These are phyloP conservation scores for Aspergillus bridgeri DNA, from an alignment of 495 filamentous ascomycete genomes.

Conservation along the genomic window DNA sequence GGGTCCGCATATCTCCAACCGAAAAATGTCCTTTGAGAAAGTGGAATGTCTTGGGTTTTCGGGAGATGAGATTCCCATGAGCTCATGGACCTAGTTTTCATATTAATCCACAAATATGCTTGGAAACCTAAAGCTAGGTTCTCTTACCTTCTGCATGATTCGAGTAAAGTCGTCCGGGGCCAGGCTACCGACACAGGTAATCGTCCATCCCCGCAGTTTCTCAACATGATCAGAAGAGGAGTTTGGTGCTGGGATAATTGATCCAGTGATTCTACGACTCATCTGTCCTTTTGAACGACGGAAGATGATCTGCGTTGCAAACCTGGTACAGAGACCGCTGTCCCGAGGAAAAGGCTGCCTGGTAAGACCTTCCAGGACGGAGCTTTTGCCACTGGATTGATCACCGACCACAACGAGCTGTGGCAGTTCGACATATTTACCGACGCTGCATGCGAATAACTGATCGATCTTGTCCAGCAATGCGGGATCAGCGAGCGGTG, in stretches of 20 bases:
- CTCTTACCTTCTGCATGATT: constrained; percentile 11
- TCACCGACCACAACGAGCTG: constrained; percentile 46
- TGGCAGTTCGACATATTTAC: constrained; percentile 31
- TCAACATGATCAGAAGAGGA: constrained; percentile 15
- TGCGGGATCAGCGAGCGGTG: constrained; percentile 20
- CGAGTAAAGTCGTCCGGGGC: constrained; percentile 12
- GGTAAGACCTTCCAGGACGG: constrained; percentile 45
- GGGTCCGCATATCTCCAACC: constrained; percentile 57
- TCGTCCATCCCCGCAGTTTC: constrained; percentile 23
- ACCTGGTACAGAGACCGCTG: constrained; percentile 43
- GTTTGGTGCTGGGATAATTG: constrained; percentile 25
- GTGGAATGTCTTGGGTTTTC: constrained; percentile 19
- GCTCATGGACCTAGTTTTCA: constrained; percentile 8
- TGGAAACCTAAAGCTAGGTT: no score
- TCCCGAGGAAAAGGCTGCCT: constrained; percentile 40
- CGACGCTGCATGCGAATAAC: constrained; percentile 33
- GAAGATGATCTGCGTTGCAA: constrained; percentile 48
- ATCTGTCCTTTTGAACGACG: constrained; percentile 26
- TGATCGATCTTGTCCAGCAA: constrained; percentile 41
- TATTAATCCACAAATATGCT: constrained; percentile 8
- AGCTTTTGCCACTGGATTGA: constrained; percentile 44
- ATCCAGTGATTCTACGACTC: constrained; percentile 16
- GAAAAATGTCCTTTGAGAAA: constrained; percentile 57
- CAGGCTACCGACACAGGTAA: constrained; percentile 2
- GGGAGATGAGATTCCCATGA: constrained; percentile 29